phyloP scores from a whole-genome alignment of 202 grass and related monocot genomes.

The Schoenoplectus tabernaemontani region DNA sequence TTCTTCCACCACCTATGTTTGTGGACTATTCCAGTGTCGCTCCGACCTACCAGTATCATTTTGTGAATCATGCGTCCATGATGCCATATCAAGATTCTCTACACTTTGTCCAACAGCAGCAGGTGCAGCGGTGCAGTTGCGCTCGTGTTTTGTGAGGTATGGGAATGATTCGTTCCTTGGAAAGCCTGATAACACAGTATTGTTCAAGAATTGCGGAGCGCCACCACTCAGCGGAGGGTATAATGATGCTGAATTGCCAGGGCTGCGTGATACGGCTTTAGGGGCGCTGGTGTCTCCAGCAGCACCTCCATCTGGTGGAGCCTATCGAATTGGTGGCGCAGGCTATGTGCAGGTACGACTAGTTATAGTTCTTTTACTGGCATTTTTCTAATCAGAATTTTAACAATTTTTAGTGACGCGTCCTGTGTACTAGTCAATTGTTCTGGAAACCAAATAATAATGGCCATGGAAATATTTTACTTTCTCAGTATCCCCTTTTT shows the following conservation, averaged over 20 bases:
- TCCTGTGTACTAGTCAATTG: background rate
- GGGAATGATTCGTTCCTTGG: slow-evolving; percentile 86
- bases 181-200: slow-evolving; percentile 55
- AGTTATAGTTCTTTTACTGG: background rate
- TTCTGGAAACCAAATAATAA: background rate
- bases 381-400: background rate
- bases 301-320: slow-evolving; percentile 30
- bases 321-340: slow-evolving; percentile 42
- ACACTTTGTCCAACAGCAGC: slow-evolving; percentile 46
- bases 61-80: slow-evolving; percentile 59
- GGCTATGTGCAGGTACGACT: slow-evolving; percentile 40
- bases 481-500: too few species aligned
- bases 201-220: slow-evolving; percentile 75
- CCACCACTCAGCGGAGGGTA: slow-evolving; percentile 20
- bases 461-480: too few species aligned
- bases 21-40: slow-evolving; percentile 79
- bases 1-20: background rate
- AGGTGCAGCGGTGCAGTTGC: slow-evolving; percentile 63
- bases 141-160: slow-evolving; percentile 78
- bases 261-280: slow-evolving; percentile 67
- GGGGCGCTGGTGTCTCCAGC: slow-evolving; percentile 36
- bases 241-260: slow-evolving; percentile 25
- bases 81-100: slow-evolving; percentile 52
- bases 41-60: slow-evolving; percentile 49
- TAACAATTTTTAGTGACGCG: background rate